A percentile compares a stretch with the other conserved stretches of the same genome.
Conservation (phyloP, 1,284 basidiomycete genomes). For the Ceratobasidium sp. region DNA sequence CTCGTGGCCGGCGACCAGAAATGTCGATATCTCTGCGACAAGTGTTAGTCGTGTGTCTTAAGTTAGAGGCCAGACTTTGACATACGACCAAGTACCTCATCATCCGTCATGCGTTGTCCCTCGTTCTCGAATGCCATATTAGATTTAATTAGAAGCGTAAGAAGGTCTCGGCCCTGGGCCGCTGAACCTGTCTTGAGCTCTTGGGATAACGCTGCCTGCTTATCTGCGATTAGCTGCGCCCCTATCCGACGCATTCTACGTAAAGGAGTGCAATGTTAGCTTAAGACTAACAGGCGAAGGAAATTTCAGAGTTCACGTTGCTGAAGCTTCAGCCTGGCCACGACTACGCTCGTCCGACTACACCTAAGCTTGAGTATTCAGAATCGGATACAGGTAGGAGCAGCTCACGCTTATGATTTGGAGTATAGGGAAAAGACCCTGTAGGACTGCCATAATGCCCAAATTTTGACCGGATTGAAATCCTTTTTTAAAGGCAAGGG, state of each 20-base stretch:
- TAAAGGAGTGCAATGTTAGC: constrained; percentile 53
- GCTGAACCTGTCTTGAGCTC: constrained; percentile 39
- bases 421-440: constrained; percentile 12
- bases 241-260: constrained; percentile 50
- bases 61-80: constrained; percentile 52
- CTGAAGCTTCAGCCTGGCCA: not conserved
- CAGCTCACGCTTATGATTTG: not conserved
- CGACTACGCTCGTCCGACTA: not conserved
- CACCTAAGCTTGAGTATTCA: not conserved
- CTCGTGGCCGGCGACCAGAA: constrained; percentile 72
- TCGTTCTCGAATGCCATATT: constrained; percentile 58
- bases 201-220: constrained; percentile 56
- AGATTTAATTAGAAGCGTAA: constrained; percentile 54
- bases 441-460: constrained; percentile 49
- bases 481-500: constrained; percentile 6
- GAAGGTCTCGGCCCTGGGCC: constrained; percentile 52
- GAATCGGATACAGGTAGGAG: constrained; percentile 51
- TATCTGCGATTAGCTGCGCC: constrained; percentile 51
- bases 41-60: constrained; percentile 47
- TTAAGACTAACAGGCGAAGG: constrained; percentile 49
- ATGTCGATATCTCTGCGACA: constrained; percentile 48
- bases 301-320: not conserved
- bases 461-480: constrained; percentile 42
- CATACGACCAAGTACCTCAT: constrained; percentile 81
- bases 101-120: constrained; percentile 74